Percentiles rank a stretch among this genome's conserved stretches.
These are phyloP conservation scores for Dicorynia guianensis DNA, from an alignment of 306 rosid genomes.

Conservation along the genomic window DNA sequence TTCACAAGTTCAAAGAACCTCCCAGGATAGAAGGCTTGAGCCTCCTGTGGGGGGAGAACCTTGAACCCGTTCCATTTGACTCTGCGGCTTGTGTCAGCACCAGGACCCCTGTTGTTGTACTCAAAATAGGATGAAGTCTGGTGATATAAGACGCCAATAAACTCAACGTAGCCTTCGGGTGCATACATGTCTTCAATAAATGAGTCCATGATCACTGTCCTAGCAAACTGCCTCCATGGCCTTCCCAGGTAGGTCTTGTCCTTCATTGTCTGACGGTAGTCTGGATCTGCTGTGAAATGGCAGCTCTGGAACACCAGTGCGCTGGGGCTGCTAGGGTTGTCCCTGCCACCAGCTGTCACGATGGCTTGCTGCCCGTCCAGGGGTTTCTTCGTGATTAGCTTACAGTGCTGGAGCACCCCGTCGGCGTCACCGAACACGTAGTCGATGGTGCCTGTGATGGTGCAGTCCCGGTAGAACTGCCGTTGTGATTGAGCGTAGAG, in stretches of 20 bases:
- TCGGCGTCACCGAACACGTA: constrained; percentile 61
- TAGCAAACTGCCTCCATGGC: constrained; percentile 41
- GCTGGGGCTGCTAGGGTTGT: constrained; percentile 45
- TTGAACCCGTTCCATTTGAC: too few species aligned
- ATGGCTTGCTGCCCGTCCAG: constrained; percentile 50
- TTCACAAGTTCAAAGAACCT: too few species aligned
- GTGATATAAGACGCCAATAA: background rate
- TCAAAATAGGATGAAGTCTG: background rate
- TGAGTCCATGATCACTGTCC: constrained; percentile 33
- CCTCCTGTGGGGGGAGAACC: too few species aligned
- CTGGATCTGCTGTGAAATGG: constrained; percentile 50
- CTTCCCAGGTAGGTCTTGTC: constrained; percentile 44
- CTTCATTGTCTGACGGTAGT: background rate
- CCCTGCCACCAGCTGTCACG: constrained; percentile 74
- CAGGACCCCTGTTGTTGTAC: constrained; percentile 29
- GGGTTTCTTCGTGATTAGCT: constrained; percentile 57
- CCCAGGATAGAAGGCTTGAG: too few species aligned
- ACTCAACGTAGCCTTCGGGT: constrained; percentile 33
- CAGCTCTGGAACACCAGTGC: constrained; percentile 68
- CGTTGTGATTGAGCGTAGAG: constrained; percentile 55
- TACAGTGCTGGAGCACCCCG: constrained; percentile 72
- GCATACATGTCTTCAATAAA: constrained; percentile 8
- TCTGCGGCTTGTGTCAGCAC: too few species aligned
- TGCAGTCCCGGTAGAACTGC: constrained; percentile 69
- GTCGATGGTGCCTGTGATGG: constrained; percentile 57